Evolutionary conservation across 1,284 basidiomycete species (phyloP), one percentile per base, ranked within the genome.

Genomic region (Apiotrichum sp.): DNA sequence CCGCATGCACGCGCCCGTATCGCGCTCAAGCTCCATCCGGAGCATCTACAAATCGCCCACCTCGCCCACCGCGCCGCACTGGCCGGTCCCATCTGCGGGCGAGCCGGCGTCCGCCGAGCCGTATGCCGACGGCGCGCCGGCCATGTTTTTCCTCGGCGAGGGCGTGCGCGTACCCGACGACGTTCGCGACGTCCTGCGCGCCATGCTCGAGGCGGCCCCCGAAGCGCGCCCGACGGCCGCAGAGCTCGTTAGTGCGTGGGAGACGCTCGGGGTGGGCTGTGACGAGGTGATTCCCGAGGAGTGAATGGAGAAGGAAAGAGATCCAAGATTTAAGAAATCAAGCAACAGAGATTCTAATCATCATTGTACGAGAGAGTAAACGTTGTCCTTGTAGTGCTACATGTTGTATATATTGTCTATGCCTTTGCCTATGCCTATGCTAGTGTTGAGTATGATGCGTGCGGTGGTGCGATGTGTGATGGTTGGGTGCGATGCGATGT

Each of bases 201-300:
- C 50, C 11, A 77, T 75, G 73, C 53, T 75, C 32, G 60, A 65
- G 40, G 62, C 66, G 1, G 63, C 61, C 22, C 59, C 66, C 3
- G 57, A 53, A 39, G 50, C 48, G 22, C 62, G 75, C 41, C 66
- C 68, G 34, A 68, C 62, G 0, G 70, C 70, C 7, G 44, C 52
- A 13, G 68, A 71, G 29, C 53, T 75, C n/a, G 58, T 66, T n/a
- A 48, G 48, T 13, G 51, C 53, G 50, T 72, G 72, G 72, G 65
- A 59, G 38, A 56, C 55, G 50, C 53, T 68, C 35, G 58, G 54
- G 2, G 63, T 69, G 2, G 65, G 64, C 2, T 52, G 33, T 1
- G 53, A 45, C 8, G 36, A 43, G 42, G 13, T 13, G 36, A 38
- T 38, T 38, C 8, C 7, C 22, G 22, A 22, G 22, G 22, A 22